Conservation (phyloP, 2,329 filamentous ascomycete species). For the Penicillium sp. region DNA sequence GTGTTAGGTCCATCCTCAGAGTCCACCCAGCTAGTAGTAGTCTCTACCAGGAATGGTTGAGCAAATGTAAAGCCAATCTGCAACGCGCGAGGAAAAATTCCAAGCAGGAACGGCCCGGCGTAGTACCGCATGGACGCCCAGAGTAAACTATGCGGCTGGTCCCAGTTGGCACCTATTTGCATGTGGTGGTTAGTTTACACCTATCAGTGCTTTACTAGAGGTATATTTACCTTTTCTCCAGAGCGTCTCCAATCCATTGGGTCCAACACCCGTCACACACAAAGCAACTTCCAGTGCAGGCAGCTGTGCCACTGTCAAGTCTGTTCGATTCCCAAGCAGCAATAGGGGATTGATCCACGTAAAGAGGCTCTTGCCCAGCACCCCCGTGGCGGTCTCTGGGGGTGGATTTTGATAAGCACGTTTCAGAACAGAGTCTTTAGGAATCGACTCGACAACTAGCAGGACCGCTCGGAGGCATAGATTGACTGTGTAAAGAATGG, state of each 20-base stretch:
- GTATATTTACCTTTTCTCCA: not conserved
- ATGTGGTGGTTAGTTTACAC: not conserved
- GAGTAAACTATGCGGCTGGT: not conserved
- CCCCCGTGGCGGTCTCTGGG: not conserved
- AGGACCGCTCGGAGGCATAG: not conserved
- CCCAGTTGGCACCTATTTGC: not conserved
- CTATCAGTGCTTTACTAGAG: not conserved
- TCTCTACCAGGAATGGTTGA: not conserved
- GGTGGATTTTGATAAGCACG: slow-evolving; percentile 2
- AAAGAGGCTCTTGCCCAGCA: not conserved
- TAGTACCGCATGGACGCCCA: slow-evolving; percentile 1
- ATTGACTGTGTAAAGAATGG: slow-evolving; percentile 1
- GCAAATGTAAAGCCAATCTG: not conserved
- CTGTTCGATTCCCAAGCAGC: not conserved
- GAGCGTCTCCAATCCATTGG: not conserved
- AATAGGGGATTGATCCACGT: slow-evolving; percentile 3
- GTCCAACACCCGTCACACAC: not conserved
- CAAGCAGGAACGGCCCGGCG: not conserved
- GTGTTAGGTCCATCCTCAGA: not conserved
- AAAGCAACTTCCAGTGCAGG: not conserved
- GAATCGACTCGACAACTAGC: slow-evolving; percentile 1
- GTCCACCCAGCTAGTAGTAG: not conserved
- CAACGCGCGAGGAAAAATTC: not conserved
- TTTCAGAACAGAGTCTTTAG: not conserved
- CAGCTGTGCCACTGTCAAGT: not conserved